Percentiles rank a stretch among this genome's conserved stretches.
phyloP scores from a whole-genome alignment of 2,329 filamentous ascomycete genomes.

The Cryphonectria naterciae region DNA sequence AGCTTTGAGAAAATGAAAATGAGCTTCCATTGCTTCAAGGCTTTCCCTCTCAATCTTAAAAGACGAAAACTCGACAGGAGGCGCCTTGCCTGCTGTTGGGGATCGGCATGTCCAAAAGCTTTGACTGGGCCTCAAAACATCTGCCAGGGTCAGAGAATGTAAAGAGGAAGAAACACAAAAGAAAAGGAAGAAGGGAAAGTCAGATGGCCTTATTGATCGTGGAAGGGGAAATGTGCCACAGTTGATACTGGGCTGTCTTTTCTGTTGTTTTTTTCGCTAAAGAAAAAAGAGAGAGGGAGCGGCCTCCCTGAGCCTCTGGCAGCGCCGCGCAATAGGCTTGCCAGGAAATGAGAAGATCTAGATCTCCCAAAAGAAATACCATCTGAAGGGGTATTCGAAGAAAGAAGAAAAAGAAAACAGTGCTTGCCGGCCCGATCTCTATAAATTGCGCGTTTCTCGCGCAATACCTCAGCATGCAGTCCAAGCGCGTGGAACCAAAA shows the following conservation, averaged over 20 bases:
- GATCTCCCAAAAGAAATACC: not conserved
- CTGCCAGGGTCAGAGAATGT: not conserved
- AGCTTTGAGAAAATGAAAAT: not conserved
- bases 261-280: not conserved
- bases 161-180: not conserved
- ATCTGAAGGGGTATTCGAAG: not conserved
- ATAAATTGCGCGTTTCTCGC: not conserved
- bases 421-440: not conserved
- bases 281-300: not conserved
- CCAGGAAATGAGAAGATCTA: not conserved
- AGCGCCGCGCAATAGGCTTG: not conserved
- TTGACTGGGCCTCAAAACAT: not conserved
- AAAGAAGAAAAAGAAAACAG: conserved; percentile 8
- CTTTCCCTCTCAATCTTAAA: too few relatives aligned
- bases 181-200: not conserved
- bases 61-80: not conserved
- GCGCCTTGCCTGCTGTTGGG: not conserved
- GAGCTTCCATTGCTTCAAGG: not conserved
- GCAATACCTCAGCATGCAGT: not conserved
- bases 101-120: not conserved
- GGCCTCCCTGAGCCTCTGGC: not conserved
- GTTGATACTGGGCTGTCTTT: not conserved
- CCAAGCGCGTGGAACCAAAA: not conserved
- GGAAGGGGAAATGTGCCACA: not conserved
- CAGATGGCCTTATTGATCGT: not conserved